phyloP scores from a whole-genome alignment of 148 eudicot genomes.

The Selenicereus undatus region DNA sequence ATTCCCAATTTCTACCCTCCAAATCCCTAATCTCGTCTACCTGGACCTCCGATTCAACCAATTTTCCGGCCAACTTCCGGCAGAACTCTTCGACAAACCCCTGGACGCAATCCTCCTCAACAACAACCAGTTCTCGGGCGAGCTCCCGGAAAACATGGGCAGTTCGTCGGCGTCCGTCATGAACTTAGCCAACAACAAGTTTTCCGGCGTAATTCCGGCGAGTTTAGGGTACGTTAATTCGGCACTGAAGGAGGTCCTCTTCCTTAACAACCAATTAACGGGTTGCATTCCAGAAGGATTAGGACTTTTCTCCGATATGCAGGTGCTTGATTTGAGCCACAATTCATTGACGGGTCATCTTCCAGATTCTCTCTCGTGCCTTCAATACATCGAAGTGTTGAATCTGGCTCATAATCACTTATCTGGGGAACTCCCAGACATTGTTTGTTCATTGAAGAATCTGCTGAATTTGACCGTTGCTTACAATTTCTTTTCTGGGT shows the following conservation, averaged over 20 bases:
- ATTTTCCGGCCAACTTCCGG: slow-evolving; percentile 59
- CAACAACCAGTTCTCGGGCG: slow-evolving; percentile 55
- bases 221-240: slow-evolving; percentile 62
- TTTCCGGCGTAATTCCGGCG: slow-evolving; percentile 57
- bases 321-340: slow-evolving; percentile 65
- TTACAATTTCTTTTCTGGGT: slow-evolving; percentile 75
- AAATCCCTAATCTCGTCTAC: slow-evolving; percentile 55
- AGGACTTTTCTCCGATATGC: slow-evolving; percentile 70
- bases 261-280: slow-evolving; percentile 58
- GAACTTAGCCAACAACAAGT: slow-evolving; percentile 61
- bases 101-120: slow-evolving; percentile 88
- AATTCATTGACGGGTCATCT: slow-evolving; percentile 72
- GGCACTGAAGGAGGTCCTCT: slow-evolving; percentile 60
- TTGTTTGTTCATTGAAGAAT: slow-evolving; percentile 55
- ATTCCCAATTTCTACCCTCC: slow-evolving; percentile 44
- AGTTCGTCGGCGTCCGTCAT: slow-evolving; percentile 82
- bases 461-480: slow-evolving; percentile 61
- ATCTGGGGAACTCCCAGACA: slow-evolving; percentile 66
- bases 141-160: slow-evolving; percentile 60
- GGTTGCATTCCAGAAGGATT: slow-evolving; percentile 79
- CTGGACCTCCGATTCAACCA: slow-evolving; percentile 70
- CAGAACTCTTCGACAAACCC: slow-evolving; percentile 45
- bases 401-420: slow-evolving; percentile 65
- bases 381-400: slow-evolving; percentile 56
- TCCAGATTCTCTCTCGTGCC: slow-evolving; percentile 71